These are phyloP conservation scores for Pythium chondricola DNA, from an alignment of 352 stramenopile species.

Conservation along the genomic window DNA sequence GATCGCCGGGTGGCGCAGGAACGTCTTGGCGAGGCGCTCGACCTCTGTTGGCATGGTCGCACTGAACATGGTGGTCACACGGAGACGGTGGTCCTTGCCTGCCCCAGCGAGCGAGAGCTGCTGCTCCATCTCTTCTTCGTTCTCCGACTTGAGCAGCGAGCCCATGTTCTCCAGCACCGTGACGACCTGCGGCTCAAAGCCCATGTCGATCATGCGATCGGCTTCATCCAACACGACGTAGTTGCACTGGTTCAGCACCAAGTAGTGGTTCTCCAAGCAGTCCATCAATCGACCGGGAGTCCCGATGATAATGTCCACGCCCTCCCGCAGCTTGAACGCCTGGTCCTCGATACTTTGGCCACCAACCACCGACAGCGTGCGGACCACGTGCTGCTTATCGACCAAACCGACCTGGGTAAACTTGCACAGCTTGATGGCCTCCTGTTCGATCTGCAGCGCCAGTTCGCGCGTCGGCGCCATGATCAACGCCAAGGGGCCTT, in stretches of 20 bases:
- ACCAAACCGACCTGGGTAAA: conserved; percentile 68
- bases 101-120: conserved; percentile 72
- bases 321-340: conserved; percentile 92
- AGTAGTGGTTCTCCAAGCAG: conserved; percentile 95
- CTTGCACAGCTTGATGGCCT: conserved; percentile 90
- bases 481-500: conserved; percentile 96
- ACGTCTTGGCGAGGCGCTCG: conserved; percentile 95
- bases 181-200: conserved; percentile 96
- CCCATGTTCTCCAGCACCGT: conserved; percentile 97
- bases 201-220: conserved; percentile 97
- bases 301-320: conserved; percentile 97
- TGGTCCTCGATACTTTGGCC: conserved; percentile 96
- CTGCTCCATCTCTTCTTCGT: conserved; percentile 94
- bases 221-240: conserved; percentile 99
- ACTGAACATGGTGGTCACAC: conserved; percentile 96
- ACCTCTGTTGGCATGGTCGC: conserved; percentile 98
- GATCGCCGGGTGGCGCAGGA: conserved; percentile 95
- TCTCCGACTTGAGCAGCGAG: conserved; percentile 94
- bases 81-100: conserved; percentile 63
- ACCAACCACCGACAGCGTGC: conserved; percentile 88
- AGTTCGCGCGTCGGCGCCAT: conserved; percentile 98
- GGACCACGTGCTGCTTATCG: conserved; percentile 58
- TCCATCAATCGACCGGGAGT: conserved; percentile 98
- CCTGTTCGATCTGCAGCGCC: conserved; percentile 96
- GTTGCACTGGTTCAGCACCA: conserved; percentile 99